phyloP scores from a whole-genome alignment of 495 filamentous ascomycete species.

The Aspergillus sclerotiicarbonarius region DNA sequence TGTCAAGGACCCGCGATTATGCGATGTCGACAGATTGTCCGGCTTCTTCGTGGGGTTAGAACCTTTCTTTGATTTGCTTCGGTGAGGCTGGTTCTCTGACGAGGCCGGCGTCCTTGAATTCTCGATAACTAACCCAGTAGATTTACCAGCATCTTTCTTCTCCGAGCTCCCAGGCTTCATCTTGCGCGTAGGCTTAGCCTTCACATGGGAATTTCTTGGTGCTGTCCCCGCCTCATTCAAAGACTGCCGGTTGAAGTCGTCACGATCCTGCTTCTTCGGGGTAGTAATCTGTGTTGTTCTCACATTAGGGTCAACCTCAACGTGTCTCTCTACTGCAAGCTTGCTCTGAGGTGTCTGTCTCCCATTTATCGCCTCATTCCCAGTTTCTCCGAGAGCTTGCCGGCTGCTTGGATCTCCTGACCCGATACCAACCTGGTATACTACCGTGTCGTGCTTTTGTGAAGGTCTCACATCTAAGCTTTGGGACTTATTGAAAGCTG shows the following conservation, averaged over 20 bases:
- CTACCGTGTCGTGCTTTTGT: slow-evolving; percentile 10
- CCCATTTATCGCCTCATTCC: neutral
- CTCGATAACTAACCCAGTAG: slow-evolving; percentile 18
- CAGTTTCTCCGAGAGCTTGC: neutral
- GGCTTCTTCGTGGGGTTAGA: slow-evolving; percentile 25
- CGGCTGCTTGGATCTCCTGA: neutral
- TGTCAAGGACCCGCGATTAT: slow-evolving; percentile 12
- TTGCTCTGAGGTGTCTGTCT: too few species aligned
- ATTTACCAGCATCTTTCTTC: slow-evolving; percentile 28
- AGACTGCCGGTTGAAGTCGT: neutral
- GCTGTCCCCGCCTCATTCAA: neutral
- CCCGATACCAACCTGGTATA: neutral
- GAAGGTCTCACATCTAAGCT: slow-evolving; percentile 37
- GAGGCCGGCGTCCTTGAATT: slow-evolving; percentile 15
- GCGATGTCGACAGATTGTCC: slow-evolving; percentile 8
- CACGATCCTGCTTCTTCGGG: neutral
- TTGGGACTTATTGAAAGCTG: slow-evolving; percentile 43
- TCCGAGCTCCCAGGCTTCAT: slow-evolving; percentile 29
- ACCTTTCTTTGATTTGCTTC: slow-evolving; percentile 18
- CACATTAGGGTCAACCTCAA: neutral
- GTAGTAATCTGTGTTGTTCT: neutral
- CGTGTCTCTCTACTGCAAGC: neutral
- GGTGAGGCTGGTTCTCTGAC: slow-evolving; percentile 7
- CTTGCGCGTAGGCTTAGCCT: slow-evolving; percentile 36
- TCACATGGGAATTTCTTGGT: slow-evolving; percentile 23